Conservation (phyloP, 225 moss, liverwort and hornwort genomes). For the Marchantia polymorpha region DNA sequence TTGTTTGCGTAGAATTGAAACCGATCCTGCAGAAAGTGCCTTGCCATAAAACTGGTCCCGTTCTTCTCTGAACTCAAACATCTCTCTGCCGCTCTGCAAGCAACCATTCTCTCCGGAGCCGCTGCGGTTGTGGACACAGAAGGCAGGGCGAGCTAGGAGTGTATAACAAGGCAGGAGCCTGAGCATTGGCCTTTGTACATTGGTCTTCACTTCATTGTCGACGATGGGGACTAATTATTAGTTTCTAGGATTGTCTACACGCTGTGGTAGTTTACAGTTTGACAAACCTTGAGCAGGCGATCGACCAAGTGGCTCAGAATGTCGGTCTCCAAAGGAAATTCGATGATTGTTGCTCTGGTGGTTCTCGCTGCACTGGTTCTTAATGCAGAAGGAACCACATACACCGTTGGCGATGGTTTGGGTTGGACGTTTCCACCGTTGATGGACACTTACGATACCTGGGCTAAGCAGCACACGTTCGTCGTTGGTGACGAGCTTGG, state of each 20-base stretch:
- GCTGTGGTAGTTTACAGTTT: not conserved
- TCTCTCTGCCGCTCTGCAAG: not conserved
- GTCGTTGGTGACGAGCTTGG: slow-evolving; percentile 14
- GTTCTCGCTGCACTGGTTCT: not conserved
- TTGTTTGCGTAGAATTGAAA: not conserved
- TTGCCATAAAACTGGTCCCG: not conserved
- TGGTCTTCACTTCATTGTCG: not conserved
- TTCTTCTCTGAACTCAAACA: not conserved
- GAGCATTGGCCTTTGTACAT: not conserved
- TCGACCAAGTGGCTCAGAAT: not conserved
- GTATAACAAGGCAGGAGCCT: not conserved
- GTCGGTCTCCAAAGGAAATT: not conserved
- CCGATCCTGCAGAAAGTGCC: not conserved
- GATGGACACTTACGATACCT: not conserved
- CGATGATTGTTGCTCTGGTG: not conserved
- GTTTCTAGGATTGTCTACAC: not conserved
- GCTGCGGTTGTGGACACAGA: not conserved
- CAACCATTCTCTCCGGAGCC: not conserved
- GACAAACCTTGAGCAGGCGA: not conserved
- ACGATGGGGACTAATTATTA: not conserved
- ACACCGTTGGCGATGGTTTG: slow-evolving; percentile 7
- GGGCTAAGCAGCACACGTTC: slow-evolving; percentile 10
- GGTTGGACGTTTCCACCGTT: slow-evolving; percentile 17
- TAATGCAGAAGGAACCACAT: not conserved
- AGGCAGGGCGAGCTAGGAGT: not conserved